Evolutionary conservation across 1,139 yeast species (phyloP).

Genomic region (Diutina siamensis): DNA sequence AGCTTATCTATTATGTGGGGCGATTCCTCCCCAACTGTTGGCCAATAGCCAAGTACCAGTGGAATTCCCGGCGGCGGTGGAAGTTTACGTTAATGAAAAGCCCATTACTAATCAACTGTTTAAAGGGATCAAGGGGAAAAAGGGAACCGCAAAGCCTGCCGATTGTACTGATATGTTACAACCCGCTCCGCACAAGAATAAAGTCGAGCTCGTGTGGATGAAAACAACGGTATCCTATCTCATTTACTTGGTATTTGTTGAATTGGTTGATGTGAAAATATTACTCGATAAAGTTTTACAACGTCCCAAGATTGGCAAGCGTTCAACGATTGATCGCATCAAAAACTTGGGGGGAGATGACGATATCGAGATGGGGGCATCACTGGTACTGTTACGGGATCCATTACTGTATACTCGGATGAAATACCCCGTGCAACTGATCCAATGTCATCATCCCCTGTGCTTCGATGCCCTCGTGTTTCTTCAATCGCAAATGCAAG

Average conservation of each 20-base stretch:
- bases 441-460: slow-evolving; percentile 52
- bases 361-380: slow-evolving; percentile 44
- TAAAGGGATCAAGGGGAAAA: slow-evolving; percentile 44
- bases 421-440: slow-evolving; percentile 47
- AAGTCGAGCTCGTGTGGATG: slow-evolving; percentile 41
- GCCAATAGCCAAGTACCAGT: slow-evolving; percentile 25
- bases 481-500: slow-evolving; percentile 46
- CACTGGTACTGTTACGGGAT: slow-evolving; percentile 47
- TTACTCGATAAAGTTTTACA: slow-evolving; percentile 16
- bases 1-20: slow-evolving; percentile 39
- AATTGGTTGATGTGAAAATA: slow-evolving; percentile 28
- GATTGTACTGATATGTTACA: slow-evolving; percentile 24
- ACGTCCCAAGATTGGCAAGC: slow-evolving; percentile 36
- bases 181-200: slow-evolving; percentile 24
- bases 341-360: slow-evolving; percentile 31
- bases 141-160: slow-evolving; percentile 59
- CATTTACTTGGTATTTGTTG: slow-evolving; percentile 43
- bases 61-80: slow-evolving; percentile 48
- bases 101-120: slow-evolving; percentile 9
- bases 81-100: slow-evolving; percentile 37
- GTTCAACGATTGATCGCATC: slow-evolving; percentile 34
- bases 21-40: slow-evolving; percentile 14
- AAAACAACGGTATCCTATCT: slow-evolving; percentile 34
- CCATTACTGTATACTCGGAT: slow-evolving; percentile 56
- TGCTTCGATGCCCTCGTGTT: slow-evolving; percentile 61